These are phyloP conservation scores for Pulveroboletus ravenelii DNA, from an alignment of 768 basidiomycete species.

Conservation along the genomic window DNA sequence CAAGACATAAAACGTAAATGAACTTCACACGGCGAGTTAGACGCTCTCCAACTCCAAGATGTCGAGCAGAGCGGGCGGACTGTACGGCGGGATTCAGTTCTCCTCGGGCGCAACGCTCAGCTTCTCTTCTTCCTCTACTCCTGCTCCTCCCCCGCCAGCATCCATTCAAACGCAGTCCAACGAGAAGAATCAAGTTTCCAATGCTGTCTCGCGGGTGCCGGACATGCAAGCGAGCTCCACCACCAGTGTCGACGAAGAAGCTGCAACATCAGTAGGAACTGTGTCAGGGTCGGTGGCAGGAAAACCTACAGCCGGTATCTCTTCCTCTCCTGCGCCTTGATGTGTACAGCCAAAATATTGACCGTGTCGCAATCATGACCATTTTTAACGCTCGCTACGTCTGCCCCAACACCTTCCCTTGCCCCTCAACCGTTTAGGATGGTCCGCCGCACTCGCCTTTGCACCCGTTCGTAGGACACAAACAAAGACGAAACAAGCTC, in stretches of 20 bases:
- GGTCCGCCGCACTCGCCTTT: conserved; percentile 88
- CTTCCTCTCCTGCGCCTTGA: conserved; percentile 40
- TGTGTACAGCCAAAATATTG: conserved; percentile 33
- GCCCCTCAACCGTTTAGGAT: conserved; percentile 43
- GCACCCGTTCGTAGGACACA: conserved; percentile 70
- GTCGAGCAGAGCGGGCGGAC: conserved; percentile 76
- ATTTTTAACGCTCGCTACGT: conserved; percentile 16
- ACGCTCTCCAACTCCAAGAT: conserved; percentile 42
- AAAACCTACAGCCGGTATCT: conserved; percentile 56
- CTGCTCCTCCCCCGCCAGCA: conserved; percentile 23
- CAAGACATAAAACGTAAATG: neutral
- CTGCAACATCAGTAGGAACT: conserved; percentile 17
- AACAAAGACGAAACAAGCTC: conserved; percentile 54
- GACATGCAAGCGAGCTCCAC: conserved; percentile 21
- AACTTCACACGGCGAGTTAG: conserved; percentile 16
- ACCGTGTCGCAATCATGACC: conserved; percentile 34
- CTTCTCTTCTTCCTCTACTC: conserved; percentile 37
- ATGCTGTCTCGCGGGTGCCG: conserved; percentile 21
- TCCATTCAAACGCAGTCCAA: conserved; percentile 18
- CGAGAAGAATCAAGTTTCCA: conserved; percentile 17
- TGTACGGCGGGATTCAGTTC: conserved; percentile 86
- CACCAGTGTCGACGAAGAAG: conserved; percentile 25
- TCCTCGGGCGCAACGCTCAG: conserved; percentile 59
- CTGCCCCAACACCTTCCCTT: neutral
- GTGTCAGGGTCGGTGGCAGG: conserved; percentile 34